Conservation (phyloP, 441 rosid genomes). For the Aquilaria agallochum region DNA sequence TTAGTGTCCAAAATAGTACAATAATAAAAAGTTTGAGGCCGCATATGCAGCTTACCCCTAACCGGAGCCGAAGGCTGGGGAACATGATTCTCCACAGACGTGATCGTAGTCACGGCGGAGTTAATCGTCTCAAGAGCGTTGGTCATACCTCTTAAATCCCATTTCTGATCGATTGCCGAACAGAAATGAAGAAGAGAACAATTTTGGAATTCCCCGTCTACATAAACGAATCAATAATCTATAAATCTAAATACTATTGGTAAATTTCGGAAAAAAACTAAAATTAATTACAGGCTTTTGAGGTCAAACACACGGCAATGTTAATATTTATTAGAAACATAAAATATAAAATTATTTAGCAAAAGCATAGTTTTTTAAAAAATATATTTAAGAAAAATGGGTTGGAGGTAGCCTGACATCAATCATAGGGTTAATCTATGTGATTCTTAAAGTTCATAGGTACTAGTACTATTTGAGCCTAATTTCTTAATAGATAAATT, state of each 20-base stretch:
- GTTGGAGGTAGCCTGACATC: too few relatives aligned
- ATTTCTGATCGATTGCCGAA: slow-evolving; percentile 21
- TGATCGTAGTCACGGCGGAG: slow-evolving; percentile 87
- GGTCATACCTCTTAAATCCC: slow-evolving; percentile 36
- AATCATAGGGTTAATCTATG: too few relatives aligned
- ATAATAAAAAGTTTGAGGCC: too few relatives aligned
- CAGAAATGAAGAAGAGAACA: slow-evolving; percentile 6
- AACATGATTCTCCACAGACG: slow-evolving; percentile 68
- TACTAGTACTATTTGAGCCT: too few relatives aligned
- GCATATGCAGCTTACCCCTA: neutral
- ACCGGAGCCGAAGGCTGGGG: slow-evolving; percentile 59
- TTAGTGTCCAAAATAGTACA: too few relatives aligned
- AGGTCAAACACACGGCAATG: slow-evolving; percentile 60
- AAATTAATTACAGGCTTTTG: slow-evolving; percentile 6
- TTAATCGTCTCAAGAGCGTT: slow-evolving; percentile 57
- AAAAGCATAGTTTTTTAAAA: too few relatives aligned
- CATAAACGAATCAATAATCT: neutral
- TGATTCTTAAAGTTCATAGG: too few relatives aligned
- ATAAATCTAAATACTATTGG: neutral
- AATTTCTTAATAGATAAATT: too few relatives aligned
- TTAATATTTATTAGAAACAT: too few relatives aligned
- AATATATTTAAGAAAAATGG: too few relatives aligned
- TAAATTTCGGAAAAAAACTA: neutral
- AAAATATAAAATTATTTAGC: too few relatives aligned
- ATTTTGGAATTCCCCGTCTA: neutral